phyloP scores from a whole-genome alignment of 2,329 filamentous ascomycete species.

The Fusarium sp. region DNA sequence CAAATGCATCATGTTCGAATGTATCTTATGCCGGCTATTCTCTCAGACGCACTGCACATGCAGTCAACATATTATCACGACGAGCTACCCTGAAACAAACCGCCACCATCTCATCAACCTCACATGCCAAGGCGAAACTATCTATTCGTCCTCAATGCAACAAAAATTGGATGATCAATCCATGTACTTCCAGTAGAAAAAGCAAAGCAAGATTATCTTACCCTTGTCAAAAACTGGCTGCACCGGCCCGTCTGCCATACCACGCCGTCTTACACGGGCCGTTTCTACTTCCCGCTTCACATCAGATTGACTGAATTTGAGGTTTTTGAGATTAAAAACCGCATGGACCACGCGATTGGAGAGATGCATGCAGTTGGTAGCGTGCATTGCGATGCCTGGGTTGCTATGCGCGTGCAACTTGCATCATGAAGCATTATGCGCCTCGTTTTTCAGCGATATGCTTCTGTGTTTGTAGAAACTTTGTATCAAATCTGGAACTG shows the following conservation, averaged over 20 bases:
- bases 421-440: slow-evolving; percentile 28
- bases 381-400: slow-evolving; percentile 5
- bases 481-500: too few relatives aligned
- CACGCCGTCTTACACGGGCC: slow-evolving; percentile 39
- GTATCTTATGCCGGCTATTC: slow-evolving; percentile 15
- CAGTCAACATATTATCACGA: not conserved
- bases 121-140: slow-evolving; percentile 7
- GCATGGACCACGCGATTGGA: slow-evolving; percentile 44
- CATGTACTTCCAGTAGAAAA: not conserved
- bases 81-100: slow-evolving; percentile 9
- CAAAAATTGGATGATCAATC: not conserved
- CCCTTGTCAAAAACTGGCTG: slow-evolving; percentile 35
- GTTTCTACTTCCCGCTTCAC: slow-evolving; percentile 34
- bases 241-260: slow-evolving; percentile 40
- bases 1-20: not conserved
- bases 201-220: slow-evolving; percentile 9
- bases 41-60: not conserved
- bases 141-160: slow-evolving; percentile 4
- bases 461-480: slow-evolving; percentile 3
- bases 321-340: slow-evolving; percentile 14
- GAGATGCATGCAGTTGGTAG: slow-evolving; percentile 21
- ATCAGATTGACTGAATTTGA: not conserved
- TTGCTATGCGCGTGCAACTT: slow-evolving; percentile 33
- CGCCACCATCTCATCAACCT: slow-evolving; percentile 2
- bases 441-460: slow-evolving; percentile 12